Base-by-base conservation (phyloP, 805 yeast genomes). In the Myxozyma geophila region DNA sequence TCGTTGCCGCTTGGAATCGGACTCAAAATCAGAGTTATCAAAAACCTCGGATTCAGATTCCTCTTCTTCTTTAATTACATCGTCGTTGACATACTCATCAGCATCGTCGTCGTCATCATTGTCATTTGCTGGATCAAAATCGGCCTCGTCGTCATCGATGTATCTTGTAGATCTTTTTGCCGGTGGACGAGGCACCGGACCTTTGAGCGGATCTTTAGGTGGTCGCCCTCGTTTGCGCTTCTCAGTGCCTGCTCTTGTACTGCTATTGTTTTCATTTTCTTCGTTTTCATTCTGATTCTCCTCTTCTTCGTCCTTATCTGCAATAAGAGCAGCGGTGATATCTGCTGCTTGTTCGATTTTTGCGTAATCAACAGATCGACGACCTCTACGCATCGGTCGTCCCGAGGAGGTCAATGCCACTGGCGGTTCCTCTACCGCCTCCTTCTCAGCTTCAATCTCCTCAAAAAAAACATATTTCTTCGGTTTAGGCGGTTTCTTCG, bases 321-420 rank as follows among this genome's bases (percentile, higher is more conserved):
- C 49, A 7, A 28, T 39, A n/a, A 44, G 5, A 10, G 40, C 49
- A 2, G 23, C 39, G 2, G 28, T 39, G 39, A 44, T 44, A 15
- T 35, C 58, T 28, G 36, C 52, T 21, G 21, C 63, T 1, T 28
- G 39, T 19, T 17, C 57, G 12, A 53, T 23, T 47, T 19, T 47
- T 28, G 52, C 49, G 40, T 57, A 55, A 44, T 62, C 41, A 5
- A 49, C 48, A 8, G 21, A 46, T 44, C 47, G 40, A 19, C 50
- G 40, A 13, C 57, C 55, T 7, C 49, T 10, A n/a, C 67, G 53
- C 54, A 19, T 23, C 21, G 64, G 61, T 35, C 64, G 58, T 37
- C 64, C 64, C 12, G 62, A 13, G 3, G 67, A 36, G 17, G 60
- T 43, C 56, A 36, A 15, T 46, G 12, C 43, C 17, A 23, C 8